Evolutionary conservation across 345 rosid species (phyloP).

Genomic region (Balakata baccata): DNA sequence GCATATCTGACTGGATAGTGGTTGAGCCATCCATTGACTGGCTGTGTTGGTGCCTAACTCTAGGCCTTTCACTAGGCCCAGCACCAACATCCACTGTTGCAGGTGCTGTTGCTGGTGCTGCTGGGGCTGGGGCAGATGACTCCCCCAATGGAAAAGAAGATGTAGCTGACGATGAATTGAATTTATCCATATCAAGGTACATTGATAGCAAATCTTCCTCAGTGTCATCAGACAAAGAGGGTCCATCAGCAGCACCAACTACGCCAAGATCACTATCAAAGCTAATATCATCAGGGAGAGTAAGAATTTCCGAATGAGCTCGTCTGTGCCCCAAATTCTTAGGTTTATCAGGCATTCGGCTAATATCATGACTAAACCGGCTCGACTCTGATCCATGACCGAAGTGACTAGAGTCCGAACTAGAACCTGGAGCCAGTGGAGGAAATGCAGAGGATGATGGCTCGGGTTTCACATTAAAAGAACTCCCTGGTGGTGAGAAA

Average conservation of each 20-base stretch:
- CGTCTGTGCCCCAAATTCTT: slow-evolving; percentile 91
- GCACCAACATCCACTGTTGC: slow-evolving; percentile 29
- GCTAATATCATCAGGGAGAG: slow-evolving; percentile 85
- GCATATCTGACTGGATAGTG: slow-evolving; percentile 76
- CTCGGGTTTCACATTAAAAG: slow-evolving; percentile 54
- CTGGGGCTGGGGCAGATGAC: slow-evolving; percentile 31
- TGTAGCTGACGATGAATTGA: slow-evolving; percentile 65
- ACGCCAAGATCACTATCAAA: slow-evolving; percentile 86
- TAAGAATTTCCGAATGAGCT: slow-evolving; percentile 89
- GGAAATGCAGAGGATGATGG: slow-evolving; percentile 38
- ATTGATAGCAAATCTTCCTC: slow-evolving; percentile 78
- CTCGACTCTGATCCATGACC: slow-evolving; percentile 52
- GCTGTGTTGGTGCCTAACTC: slow-evolving; percentile 89
- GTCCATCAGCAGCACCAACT: slow-evolving; percentile 68
- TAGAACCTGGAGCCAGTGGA: slow-evolving; percentile 39
- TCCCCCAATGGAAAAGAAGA: slow-evolving; percentile 64
- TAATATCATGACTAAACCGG: slow-evolving; percentile 66
- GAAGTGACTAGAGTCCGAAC: slow-evolving; percentile 37
- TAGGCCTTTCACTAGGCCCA: slow-evolving; percentile 62
- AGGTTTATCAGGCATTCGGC: slow-evolving; percentile 76
- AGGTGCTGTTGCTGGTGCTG: slow-evolving; percentile 24
- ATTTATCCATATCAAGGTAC: slow-evolving; percentile 92
- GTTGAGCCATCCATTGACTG: slow-evolving; percentile 89
- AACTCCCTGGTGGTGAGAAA: slow-evolving; percentile 44
- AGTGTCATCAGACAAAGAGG: slow-evolving; percentile 74